phyloP scores from a whole-genome alignment of 1,284 basidiomycete genomes.

The Leccinum solheimii region DNA sequence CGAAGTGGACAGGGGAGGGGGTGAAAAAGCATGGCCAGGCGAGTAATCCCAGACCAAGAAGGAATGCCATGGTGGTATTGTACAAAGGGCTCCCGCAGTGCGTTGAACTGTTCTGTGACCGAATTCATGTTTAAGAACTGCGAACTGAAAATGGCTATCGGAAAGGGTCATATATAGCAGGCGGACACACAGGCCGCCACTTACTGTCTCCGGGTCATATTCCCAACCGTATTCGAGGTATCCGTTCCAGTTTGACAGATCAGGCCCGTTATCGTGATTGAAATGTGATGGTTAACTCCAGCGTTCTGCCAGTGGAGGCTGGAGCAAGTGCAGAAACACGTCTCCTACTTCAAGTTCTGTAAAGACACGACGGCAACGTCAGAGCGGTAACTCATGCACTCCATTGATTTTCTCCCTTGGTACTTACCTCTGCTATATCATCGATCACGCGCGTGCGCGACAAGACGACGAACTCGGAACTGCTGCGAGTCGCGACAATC shows the following conservation, averaged over 20 bases:
- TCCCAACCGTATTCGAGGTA: neutral
- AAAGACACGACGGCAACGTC: neutral
- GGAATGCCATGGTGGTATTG: neutral
- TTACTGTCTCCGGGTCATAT: neutral
- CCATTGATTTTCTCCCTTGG: neutral
- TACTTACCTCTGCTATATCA: neutral
- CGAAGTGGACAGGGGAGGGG: neutral
- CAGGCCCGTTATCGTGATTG: too few relatives aligned
- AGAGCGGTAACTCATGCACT: neutral
- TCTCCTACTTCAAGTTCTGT: neutral
- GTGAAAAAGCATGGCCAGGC: neutral
- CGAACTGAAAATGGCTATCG: neutral
- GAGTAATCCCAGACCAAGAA: neutral
- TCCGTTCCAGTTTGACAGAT: too few relatives aligned
- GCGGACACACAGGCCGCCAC: neutral
- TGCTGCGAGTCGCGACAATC: too few relatives aligned
- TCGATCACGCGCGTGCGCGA: neutral
- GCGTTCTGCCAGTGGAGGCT: neutral
- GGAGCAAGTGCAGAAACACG: neutral
- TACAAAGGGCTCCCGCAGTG: neutral
- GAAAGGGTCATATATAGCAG: neutral
- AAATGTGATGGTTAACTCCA: neutral
- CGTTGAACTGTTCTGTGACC: neutral
- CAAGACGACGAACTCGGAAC: too few relatives aligned
- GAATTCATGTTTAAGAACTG: neutral